Evolutionary conservation across 148 eudicot species (phyloP), one percentile per base, ranked within the genome.

Genomic region (Polygonum aviculare): DNA sequence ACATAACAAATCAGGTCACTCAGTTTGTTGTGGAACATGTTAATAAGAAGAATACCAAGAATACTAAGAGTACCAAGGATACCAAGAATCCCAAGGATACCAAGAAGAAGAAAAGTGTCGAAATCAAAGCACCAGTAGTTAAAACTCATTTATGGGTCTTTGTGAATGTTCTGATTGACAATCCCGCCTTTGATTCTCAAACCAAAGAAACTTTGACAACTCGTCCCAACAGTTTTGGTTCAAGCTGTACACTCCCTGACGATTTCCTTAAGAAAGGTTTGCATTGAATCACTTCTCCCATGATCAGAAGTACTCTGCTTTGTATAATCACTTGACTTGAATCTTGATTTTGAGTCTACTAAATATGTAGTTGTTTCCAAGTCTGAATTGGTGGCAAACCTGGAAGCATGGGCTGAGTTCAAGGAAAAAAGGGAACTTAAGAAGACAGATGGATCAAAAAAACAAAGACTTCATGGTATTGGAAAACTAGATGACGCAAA

Each of bases 161-260:
- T 78, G 98, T 95, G 82, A 95, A 92, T 84, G 87, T 94, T 38
- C 91, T 95, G 19, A 92, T 95, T 89, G 98, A 95, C 89, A 95
- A 95, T 70, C 98, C 98, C 12, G 98, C 98, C 39, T 95, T 92
- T 77, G 97, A 92, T 87, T 95, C 97, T 72, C 98, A 95, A 85
- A 95, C 98, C 22, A 95, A 95, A 77, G 97, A 95, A 84, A 92
- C 97, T 0, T 80, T 95, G 80, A 95, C 96, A 19, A 91, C 85
- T 78, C 89, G 94, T 10, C 78, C 85, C 47, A 91, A 81, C 79
- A 95, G 94, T 82, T 95, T 95, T 59, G 97, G 97, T 2, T 89
- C 94, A 0, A 84, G 81, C 45, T 92, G 97, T 84, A 88, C 88
- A 22, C 88, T 95, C 49, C 77, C 94, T 3, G 79, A 83, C 14